Base-by-base conservation (phyloP, 2,329 filamentous ascomycete genomes). In the Amauroascus verrucosus region DNA sequence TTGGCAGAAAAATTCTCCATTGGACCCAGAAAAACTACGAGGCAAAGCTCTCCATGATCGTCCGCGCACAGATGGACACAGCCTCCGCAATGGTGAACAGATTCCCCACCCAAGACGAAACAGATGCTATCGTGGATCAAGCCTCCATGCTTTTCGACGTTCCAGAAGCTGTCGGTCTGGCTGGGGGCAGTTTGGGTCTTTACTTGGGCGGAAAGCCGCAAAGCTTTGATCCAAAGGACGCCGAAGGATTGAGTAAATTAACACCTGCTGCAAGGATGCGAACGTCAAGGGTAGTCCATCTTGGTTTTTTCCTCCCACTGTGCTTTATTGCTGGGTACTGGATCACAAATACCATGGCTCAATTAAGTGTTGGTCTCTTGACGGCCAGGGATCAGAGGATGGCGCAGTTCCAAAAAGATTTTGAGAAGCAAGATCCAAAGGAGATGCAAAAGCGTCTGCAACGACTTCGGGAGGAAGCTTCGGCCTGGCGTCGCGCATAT, bases 1-100 rank as follows among this genome's bases (percentile, higher is more conserved):
- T 67, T 47, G 62, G 60, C 13, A 54, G 65, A 6, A 62, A 61
- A 48, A 54, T 68, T 38, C 61, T 63, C 16, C 67, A 66, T 48
- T 55, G 60, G 35, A 61, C 63, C 1, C 46, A 48, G 2, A 22
- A 38, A 6, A 55, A 48, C 40, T 69, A 63, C 59, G 53, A 59
- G 20, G 40, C 32, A 7, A 54, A 33, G 22, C 46, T 57, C 38
- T 48, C 58, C 1, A 53, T 43, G 13, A 11, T 16, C 14, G 14
- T 56, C 59, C 37, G 28, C 4, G 33, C 58, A 1, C 61, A 62
- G 6, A 50, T 66, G 1, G 61, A 64, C 14, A 57, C 58, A 9
- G 54, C 51, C 14, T 59, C 59, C 18, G 55, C 62, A 16, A 8
- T 63, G 4, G 54, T 64, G 1, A 59, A 62, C 24, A 63, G 68